Evolutionary conservation across 805 yeast species (phyloP), one percentile per base, ranked within the genome.

Genomic region (Yamadazyma sp.): DNA sequence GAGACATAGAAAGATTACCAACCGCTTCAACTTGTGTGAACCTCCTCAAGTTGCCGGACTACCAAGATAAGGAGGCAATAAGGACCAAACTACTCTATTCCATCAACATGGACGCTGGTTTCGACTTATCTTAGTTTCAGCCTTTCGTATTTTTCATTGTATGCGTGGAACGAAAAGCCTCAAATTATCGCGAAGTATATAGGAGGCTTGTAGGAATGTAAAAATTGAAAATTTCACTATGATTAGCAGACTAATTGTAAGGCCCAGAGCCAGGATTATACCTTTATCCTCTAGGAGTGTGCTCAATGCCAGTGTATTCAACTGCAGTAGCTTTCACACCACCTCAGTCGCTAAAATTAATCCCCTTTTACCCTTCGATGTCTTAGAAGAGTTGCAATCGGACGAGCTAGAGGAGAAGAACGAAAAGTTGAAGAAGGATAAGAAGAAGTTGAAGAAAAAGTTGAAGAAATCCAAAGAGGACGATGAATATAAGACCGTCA

Each of bases 1-100:
- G 56, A 11, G 75, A 75, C 18, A 44, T 50, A 2, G 68, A 66
- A 2, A 62, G 94, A 20, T 63, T 93, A 25, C 98, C 98, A 0
- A 86, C 97, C 0, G 84, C 98, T 0, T 79, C 96, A 0, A 93
- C 98, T 0, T 93, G 98, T 67, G 86, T 88, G 20, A 93, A 93
- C 52, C 59, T 93, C 38, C 64, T 93, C 42, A 88, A 83, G 50
- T 58, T 93, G 18, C 98, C 98, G 0, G 83, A 88, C 53, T 93
- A 93, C 56, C 61, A 65, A 44, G 64, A 82, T 46, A 82, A 79
- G 49, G 56, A 66, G 26, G 17, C 72, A 2, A 60, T 93, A 27
- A 70, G 70, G 38, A 60, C 71, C 27, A 89, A 88, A 55, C 58
- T 91, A 35, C 53, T 87, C 16, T 86, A 83, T 55, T 78, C 96